Evolutionary conservation across 176 grass and related monocot genomes (phyloP), one percentile per base, ranked within the genome.

Genomic region (Oryza brachyantha): DNA sequence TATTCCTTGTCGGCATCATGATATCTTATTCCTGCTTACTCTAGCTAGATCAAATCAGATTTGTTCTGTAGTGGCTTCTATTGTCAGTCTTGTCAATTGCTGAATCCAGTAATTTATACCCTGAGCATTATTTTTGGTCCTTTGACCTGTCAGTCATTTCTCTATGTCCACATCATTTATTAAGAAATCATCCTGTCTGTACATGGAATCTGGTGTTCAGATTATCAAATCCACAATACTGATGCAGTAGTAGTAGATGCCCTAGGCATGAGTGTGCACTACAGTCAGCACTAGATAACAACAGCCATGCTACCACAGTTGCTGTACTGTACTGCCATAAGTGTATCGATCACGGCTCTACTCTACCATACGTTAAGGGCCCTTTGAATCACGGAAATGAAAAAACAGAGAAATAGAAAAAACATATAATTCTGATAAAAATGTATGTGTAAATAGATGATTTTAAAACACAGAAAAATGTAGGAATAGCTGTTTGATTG

Each of bases 1-100:
- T 81, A 64, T 61, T 65, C 72, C 28, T 40, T 85, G 82, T 85
- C 59, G 72, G 87, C 77, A 81, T 80, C 77, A 70, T 28, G 76
- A 69, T 88, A 84, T 81, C 24, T 71, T 87, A 79, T 79, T 83
- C 74, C 74, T 60, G 43, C 81, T 67, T 55, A 55, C 40, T 7
- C 50, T 24, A 24, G 69, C 81, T 59, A 71, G 71, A 85, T 89
- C 82, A 89, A 72, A 84, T 85, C 87, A 71, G 71, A 84, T 84
- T 72, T 89, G 87, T 77, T 85, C 72, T n/a, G 29, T 77, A 67
- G 77, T 80, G 72, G 66, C 87, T 85, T 89, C 77, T 70, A 64
- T 14, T 77, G 82, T 52, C 72, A 85, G 65, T 77, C 69, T 81
- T 65, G 71, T 74, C 74, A 68, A 83, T 88, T 81, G 13, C 36